Evolutionary conservation across 108 stramenopile species (phyloP), one percentile per base, ranked within the genome.

Genomic region (Skeletonema potamos): DNA sequence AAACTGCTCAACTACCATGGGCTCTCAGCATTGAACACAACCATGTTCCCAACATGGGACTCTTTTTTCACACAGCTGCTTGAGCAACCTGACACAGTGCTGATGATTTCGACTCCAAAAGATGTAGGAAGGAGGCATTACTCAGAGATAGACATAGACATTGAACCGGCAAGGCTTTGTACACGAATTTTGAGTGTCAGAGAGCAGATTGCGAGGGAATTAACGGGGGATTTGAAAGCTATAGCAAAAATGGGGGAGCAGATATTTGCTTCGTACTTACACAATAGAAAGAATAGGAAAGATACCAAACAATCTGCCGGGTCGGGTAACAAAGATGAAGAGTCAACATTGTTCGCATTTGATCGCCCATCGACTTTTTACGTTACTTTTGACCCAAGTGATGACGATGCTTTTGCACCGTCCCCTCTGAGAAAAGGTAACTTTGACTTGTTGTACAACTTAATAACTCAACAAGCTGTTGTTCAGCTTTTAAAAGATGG

Each of bases 351-450:
- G n/a, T 57, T 56, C 51, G 75, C 69, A 30, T 76, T 76, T 37
- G 70, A 81, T 46, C 68, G 74, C 24, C 75, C 74, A 5, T 24
- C 69, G 13, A 13, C 55, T n/a, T 33, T 76, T 59, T 81, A 76
- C 27, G 64, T 81, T n/a, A 72, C 58, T 32, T 81, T 72, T 37
- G 79, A 81, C 62, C 74, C 69, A 13, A 22, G 11, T 11, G 48
- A 75, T 62, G 69, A 76, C 41, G 63, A 60, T 29, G 66, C 36
- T 27, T 56, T 74, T 51, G 73, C 67, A 1, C 81, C 89, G 0
- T 87, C 86, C 39, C 87, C 88, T n/a, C 69, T 87, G 22, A 84
- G 92, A 3, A 87, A 89, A 56, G 86, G 89, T 11, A 92, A 87
- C 66, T 92, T 92, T 60, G 92, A 92, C 73, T 62, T 92, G 41